phyloP scores from a whole-genome alignment of 331 rosid species.

The Cydonia oblonga region DNA sequence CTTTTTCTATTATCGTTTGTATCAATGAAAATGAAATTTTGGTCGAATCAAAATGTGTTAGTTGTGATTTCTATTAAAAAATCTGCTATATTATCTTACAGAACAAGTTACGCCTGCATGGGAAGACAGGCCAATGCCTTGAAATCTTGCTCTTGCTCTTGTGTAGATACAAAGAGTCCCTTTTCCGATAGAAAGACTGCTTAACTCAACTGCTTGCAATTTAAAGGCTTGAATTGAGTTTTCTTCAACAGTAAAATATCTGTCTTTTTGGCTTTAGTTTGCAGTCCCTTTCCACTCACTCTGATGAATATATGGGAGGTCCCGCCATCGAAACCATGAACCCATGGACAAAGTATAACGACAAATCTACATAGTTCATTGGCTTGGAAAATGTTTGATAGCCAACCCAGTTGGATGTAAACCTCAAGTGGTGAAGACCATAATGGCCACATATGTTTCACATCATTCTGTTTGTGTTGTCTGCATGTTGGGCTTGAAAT shows the following conservation, averaged over 20 bases:
- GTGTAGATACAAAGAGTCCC: constrained; percentile 24
- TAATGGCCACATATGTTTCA: rapidly evolving
- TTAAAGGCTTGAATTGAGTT: background rate
- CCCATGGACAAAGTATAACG: too few species aligned
- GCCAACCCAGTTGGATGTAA: background rate
- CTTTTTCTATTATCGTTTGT: too few species aligned
- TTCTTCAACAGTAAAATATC: too few species aligned
- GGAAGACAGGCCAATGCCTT: background rate
- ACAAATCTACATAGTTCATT: background rate
- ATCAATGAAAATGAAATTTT: background rate
- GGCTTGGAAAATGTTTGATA: background rate
- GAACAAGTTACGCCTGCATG: background rate
- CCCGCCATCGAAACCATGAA: too few species aligned
- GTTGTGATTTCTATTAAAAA: background rate
- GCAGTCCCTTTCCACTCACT: too few species aligned
- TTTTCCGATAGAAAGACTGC: constrained; percentile 19
- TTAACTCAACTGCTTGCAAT: constrained; percentile 12
- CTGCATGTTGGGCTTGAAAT: too few species aligned
- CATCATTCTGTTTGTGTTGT: too few species aligned
- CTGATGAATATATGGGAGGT: too few species aligned
- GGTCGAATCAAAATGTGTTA: background rate
- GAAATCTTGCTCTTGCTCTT: background rate
- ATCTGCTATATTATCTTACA: background rate
- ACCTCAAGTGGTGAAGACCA: background rate
- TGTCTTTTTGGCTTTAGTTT: too few species aligned